A percentile compares a stretch with the other conserved stretches of the same genome.
phyloP scores from a whole-genome alignment of 306 rosid species.

The Cicer chorassanicum region DNA sequence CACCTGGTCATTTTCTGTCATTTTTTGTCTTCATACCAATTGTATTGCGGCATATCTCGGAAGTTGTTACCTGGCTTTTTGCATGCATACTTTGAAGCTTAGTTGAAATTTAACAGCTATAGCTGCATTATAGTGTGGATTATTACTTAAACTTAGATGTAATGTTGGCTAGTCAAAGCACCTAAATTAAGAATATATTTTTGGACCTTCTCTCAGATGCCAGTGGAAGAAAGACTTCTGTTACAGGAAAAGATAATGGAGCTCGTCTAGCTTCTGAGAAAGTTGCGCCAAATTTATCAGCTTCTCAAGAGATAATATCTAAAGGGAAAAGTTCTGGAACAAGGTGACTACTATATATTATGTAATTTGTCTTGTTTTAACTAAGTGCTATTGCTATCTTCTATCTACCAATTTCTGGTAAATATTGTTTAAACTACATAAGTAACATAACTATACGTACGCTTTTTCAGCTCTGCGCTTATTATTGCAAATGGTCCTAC shows the following conservation, averaged over 20 bases:
- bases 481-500: slow-evolving; percentile 60
- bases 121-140: slow-evolving; percentile 33
- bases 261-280: slow-evolving; percentile 67
- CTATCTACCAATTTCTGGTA: too few species aligned
- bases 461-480: slow-evolving; percentile 67
- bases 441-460: slow-evolving; percentile 33
- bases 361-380: slow-evolving; percentile 2
- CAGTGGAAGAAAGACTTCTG: slow-evolving; percentile 69
- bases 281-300: slow-evolving; percentile 51
- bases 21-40: slow-evolving; percentile 35
- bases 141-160: slow-evolving; percentile 41
- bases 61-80: slow-evolving; percentile 34
- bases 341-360: slow-evolving; percentile 54
- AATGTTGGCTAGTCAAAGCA: slow-evolving; percentile 32
- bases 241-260: slow-evolving; percentile 73
- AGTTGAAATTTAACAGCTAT: slow-evolving; percentile 33
- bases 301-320: slow-evolving; percentile 63
- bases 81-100: slow-evolving; percentile 21
- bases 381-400: slow-evolving; percentile 12
- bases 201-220: slow-evolving; percentile 63
- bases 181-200: slow-evolving; percentile 42
- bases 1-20: slow-evolving; percentile 33
- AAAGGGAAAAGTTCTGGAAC: slow-evolving; percentile 63
- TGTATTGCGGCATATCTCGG: slow-evolving; percentile 38
- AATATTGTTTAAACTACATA: background rate